Evolutionary conservation across 2,329 filamentous ascomycete species (phyloP).

Genomic region (Monosporascus cannonballus): DNA sequence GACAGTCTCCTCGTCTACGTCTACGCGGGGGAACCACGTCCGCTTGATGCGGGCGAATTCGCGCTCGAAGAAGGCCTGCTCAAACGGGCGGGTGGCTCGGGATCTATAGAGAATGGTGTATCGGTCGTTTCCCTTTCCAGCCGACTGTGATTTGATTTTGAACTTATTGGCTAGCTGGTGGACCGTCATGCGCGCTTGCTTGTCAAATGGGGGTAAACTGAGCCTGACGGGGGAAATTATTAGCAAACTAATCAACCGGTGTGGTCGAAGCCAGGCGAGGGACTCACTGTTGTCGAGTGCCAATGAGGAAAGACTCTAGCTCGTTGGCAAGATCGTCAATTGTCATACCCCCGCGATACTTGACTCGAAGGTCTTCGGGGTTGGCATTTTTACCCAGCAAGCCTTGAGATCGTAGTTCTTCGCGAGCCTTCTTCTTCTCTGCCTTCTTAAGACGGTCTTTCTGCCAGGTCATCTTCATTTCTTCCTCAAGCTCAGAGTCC

Average conservation of each 20-base stretch:
- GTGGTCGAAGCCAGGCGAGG: not conserved
- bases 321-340: constrained; percentile 67
- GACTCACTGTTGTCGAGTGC: constrained; percentile 55
- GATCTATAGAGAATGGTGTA: constrained; percentile 76
- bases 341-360: constrained; percentile 67
- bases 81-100: constrained; percentile 54
- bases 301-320: constrained; percentile 63
- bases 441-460: constrained; percentile 69
- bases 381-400: constrained; percentile 55
- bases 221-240: constrained; percentile 44
- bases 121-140: constrained; percentile 64
- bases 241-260: too few relatives aligned
- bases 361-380: constrained; percentile 55
- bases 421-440: constrained; percentile 62
- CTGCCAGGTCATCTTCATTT: constrained; percentile 54
- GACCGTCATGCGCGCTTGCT: constrained; percentile 66
- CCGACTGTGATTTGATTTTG: constrained; percentile 77
- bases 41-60: constrained; percentile 41
- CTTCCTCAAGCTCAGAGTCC: constrained; percentile 61
- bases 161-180: constrained; percentile 74
- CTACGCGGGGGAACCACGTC: constrained; percentile 50
- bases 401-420: constrained; percentile 60
- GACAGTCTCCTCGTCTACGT: constrained; percentile 28
- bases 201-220: constrained; percentile 77
- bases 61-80: constrained; percentile 47